Evolutionary conservation across 805 yeast genomes (phyloP), one percentile per base, ranked within the genome.

Genomic region (Teunomyces lycoperdinae): DNA sequence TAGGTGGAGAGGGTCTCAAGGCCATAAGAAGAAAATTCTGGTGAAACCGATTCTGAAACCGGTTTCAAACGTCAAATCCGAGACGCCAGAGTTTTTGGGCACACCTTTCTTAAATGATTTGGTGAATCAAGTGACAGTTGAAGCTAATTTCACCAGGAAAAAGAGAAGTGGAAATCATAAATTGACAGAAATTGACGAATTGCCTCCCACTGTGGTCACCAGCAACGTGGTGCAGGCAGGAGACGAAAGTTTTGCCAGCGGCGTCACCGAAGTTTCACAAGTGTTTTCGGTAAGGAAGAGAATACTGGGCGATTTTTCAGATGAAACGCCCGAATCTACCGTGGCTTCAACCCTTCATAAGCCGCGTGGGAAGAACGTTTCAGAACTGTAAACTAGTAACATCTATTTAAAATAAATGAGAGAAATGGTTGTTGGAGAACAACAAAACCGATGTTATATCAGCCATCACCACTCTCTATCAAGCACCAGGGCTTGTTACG

Each of bases 1-100:
- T 42, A 33, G 46, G 31, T 17, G 46, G 34, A 32, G 47, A 40
- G 32, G 36, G 11, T 27, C 35, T 27, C 6, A 11, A 17, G 14
- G 39, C 13, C 16, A 35, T 9, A 35, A 38, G n/a, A 28, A 7
- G 2, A 8, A 4, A 4, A 38, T 9, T 10, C 28, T 20, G 24
- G 24, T 20, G 34, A 32, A 44, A 40, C 13, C 30, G 13, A 30
- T 34, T 26, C 5, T 8, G 28, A 11, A 24, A 7, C 16, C 16
- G n/a, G 16, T 11, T 9, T 9, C 33, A 5, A 13, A 27, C 47
- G 3, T 38, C 20, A n/a, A 10, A 14, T 9, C 26, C 2, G 16
- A 7, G 11, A 9, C 16, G 9, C 24, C 24, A 24, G 34, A 29
- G 28, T 27, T 28, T 5, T 39, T 32, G 20, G 36, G 28, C 16